Evolutionary conservation across 768 basidiomycete genomes (phyloP).

Genomic region (Mrakia gelida): DNA sequence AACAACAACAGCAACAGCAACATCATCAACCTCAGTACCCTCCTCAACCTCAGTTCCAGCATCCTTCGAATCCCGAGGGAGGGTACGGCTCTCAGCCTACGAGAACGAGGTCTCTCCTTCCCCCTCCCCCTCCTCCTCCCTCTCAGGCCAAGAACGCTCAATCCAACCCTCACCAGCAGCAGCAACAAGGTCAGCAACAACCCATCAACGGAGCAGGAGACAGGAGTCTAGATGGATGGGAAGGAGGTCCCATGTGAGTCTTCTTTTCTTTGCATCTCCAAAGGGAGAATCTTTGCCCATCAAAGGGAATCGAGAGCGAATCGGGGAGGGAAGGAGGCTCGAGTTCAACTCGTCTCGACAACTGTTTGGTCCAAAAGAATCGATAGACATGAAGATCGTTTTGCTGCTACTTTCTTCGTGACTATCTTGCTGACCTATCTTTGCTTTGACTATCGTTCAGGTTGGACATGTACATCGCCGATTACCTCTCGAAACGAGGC

Average conservation of each 20-base stretch:
- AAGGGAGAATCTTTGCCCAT: background rate
- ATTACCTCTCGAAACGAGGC: constrained; percentile 45
- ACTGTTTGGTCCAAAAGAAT: no score
- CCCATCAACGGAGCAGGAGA: background rate
- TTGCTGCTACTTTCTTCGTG: background rate
- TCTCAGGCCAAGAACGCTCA: background rate
- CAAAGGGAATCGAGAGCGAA: background rate
- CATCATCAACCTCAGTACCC: background rate
- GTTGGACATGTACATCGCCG: constrained; percentile 46
- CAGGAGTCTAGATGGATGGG: background rate
- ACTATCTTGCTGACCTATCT: background rate
- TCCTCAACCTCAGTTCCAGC: background rate
- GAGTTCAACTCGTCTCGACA: no score
- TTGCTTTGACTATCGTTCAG: constrained; percentile 36
- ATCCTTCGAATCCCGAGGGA: background rate
- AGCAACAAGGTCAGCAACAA: background rate
- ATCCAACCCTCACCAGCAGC: background rate
- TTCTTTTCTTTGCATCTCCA: constrained; percentile 23
- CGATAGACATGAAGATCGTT: background rate
- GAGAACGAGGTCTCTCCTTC: constrained; percentile 36
- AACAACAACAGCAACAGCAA: constrained; percentile 24
- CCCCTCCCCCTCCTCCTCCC: constrained; percentile 36
- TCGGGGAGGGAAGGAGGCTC: background rate
- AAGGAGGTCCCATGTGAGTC: constrained; percentile 38
- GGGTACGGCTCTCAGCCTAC: background rate